Base-by-base conservation (phyloP, 257 asterid genomes). In the Solanum tacnaense region DNA sequence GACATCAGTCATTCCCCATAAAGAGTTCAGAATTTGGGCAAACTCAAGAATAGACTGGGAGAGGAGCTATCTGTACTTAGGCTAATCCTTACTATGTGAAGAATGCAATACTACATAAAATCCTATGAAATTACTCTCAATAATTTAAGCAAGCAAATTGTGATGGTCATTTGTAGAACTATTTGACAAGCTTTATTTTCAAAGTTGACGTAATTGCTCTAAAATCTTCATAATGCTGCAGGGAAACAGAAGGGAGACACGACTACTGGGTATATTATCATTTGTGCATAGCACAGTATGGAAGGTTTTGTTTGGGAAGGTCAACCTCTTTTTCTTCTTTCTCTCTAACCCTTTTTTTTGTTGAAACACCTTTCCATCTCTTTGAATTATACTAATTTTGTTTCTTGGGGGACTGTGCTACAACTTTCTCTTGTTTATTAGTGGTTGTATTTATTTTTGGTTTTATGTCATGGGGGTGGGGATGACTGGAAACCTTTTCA, bases 281-380 rank as follows among this genome's bases (percentile, higher is more conserved):
- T 96, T 96, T 90, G 95, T 96, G 84, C 98, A 96, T 85, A 96
- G 98, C 92, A 96, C 98, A 18, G 98, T 96, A 81, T 96, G 98
- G 98, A 96, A 96, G 91, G 96, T 94, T 90, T 92, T 96, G 90
- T 94, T 96, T 88, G 98, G 98, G 88, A 95, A 95, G 98, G 98
- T 95, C 87, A 13, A 91, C 83, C 9, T 67, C 31, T 49, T 46
- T 44, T 46, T 15, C 68, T 46, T 81, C 38, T 16, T 79, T 79
- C 29, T 81, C 11, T 27, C 38, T 27, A 4, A 13, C 39, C 18
- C 41, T 5, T 29, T 46, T 79, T 41, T 82, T 49, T 49, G 44
- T 18, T 49, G 31, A 10, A 49, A 82, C 44, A 29, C 11, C 70
- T 20, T 82, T 82, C 44, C 3, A 5, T 29, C 29, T 49, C 25